Evolutionary conservation across 2,329 filamentous ascomycete genomes (phyloP), one percentile per base, ranked within the genome.

Genomic region (Colletotrichum sp.): DNA sequence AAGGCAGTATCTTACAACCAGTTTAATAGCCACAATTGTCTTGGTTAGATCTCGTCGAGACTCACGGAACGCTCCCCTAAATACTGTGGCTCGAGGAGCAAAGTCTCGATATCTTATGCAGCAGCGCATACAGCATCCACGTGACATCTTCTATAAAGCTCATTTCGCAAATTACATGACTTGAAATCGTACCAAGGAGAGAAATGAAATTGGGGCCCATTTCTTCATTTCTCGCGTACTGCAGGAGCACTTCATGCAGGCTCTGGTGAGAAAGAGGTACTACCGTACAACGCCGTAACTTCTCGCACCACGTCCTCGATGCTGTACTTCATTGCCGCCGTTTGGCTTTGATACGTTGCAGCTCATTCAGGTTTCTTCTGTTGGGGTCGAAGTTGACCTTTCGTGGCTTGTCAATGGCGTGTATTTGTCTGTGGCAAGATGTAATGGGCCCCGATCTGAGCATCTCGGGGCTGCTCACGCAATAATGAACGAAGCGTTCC

Each of bases 271-370:
- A 4, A 44, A n/a, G 39, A 44, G 8, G 1, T 44, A 18, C 36
- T n/a, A 3, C 39, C 18, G 1, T n/a, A 10, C 18, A 1, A 44
- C 16, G 36, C 36, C 36, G 16, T 39, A 21, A n/a, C 44, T 21
- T 7, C 10, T 1, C 44, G 10, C 44, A 49, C 0, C 4, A 8
- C 44, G 0, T 49, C n/a, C n/a, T 21, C 1, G 6, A 49, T 2
- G n/a, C n/a, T 49, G 1, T 21, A 0, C 10, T 13, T 21, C 8
- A 4, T 13, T n/a, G 2, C 44, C n/a, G 0, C 9, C 1, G 0
- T 49, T 3, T 13, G 9, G 0, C 0, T 21, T 49, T 5, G 44
- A 49, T 21, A 49, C 10, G 1, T 12, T 1, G n/a, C 1, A 21
- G 10, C n/a, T 49, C 12, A 49, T 49, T 49, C 9, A 0, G 39